These are phyloP conservation scores for Bremia lactucae DNA, from an alignment of 352 stramenopile species.

Conservation along the genomic window DNA sequence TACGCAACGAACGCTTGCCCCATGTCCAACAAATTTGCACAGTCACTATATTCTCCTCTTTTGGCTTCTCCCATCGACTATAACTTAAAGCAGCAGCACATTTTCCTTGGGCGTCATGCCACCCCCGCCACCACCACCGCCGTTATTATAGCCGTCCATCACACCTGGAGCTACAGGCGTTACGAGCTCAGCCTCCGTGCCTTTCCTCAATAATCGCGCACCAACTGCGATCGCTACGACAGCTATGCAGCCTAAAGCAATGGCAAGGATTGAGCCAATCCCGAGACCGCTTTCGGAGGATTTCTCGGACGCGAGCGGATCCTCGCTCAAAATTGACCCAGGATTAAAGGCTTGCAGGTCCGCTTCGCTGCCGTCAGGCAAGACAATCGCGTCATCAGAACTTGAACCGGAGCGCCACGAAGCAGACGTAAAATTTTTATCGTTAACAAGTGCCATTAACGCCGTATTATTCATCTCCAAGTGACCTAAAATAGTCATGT, in stretches of 20 bases:
- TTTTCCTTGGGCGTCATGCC: constrained; percentile 77
- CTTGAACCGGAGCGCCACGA: constrained; percentile 14
- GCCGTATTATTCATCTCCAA: no score
- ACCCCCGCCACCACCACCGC: constrained; percentile 33
- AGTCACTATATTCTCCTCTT: constrained; percentile 23
- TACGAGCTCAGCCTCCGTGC: constrained; percentile 39
- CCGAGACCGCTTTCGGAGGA: constrained; percentile 10
- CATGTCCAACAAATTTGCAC: constrained; percentile 27
- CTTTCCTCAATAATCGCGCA: constrained; percentile 54
- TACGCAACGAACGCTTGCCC: constrained; percentile 12
- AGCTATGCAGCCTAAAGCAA: constrained; percentile 60
- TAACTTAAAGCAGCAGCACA: constrained; percentile 75
- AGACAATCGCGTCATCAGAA: constrained; percentile 9
- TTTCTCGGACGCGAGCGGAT: constrained; percentile 1
- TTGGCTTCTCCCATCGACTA: constrained; percentile 15
- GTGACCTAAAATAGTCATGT: no score
- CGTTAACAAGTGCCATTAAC: constrained; percentile 1
- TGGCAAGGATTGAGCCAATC: constrained; percentile 35
- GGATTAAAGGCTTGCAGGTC: constrained; percentile 32
- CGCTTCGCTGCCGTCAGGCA: constrained; percentile 15
- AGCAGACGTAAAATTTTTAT: constrained; percentile 6
- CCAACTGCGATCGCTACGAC: constrained; percentile 60
- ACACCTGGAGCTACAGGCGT: constrained; percentile 31
- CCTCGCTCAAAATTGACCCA: constrained; percentile 23
- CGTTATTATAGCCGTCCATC: constrained; percentile 40